phyloP scores from a whole-genome alignment of 768 basidiomycete genomes.

The Tulasnella sp. region DNA sequence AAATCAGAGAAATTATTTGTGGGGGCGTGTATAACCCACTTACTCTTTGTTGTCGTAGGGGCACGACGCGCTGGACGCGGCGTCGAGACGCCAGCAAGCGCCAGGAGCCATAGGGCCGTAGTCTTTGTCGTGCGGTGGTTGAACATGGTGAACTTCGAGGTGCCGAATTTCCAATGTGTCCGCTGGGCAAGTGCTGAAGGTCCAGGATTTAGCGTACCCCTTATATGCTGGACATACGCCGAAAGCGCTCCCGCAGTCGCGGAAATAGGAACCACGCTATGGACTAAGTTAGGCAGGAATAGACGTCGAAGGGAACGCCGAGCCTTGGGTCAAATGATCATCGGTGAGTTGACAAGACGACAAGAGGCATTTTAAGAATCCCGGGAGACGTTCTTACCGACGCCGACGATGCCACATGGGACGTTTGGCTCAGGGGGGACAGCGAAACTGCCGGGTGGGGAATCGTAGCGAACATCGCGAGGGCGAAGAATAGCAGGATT shows the following conservation, averaged over 20 bases:
- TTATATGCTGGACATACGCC: background rate
- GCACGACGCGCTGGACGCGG: conserved; percentile 1
- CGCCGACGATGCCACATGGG: background rate
- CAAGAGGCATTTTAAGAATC: background rate
- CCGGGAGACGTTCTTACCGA: background rate
- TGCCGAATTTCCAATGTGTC: background rate
- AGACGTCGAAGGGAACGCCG: background rate
- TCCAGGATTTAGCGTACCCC: background rate
- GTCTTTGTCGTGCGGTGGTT: background rate
- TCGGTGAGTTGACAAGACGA: background rate
- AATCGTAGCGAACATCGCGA: background rate
- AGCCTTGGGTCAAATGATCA: background rate
- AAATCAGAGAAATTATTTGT: background rate
- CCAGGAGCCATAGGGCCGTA: background rate
- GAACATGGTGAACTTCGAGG: background rate
- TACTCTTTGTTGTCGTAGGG: background rate
- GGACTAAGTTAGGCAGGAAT: background rate
- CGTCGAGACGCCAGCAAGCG: conserved; percentile 8
- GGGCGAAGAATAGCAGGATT: background rate
- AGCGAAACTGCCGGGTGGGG: background rate
- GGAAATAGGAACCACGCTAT: background rate
- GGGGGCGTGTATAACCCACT: background rate
- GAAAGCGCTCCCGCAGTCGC: background rate
- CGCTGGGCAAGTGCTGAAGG: background rate
- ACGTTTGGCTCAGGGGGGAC: background rate